A percentile compares a stretch with the other conserved stretches of the same genome.
phyloP scores from a whole-genome alignment of 2,329 filamentous ascomycete genomes.

The Stachybotrys chlorohalonatus region DNA sequence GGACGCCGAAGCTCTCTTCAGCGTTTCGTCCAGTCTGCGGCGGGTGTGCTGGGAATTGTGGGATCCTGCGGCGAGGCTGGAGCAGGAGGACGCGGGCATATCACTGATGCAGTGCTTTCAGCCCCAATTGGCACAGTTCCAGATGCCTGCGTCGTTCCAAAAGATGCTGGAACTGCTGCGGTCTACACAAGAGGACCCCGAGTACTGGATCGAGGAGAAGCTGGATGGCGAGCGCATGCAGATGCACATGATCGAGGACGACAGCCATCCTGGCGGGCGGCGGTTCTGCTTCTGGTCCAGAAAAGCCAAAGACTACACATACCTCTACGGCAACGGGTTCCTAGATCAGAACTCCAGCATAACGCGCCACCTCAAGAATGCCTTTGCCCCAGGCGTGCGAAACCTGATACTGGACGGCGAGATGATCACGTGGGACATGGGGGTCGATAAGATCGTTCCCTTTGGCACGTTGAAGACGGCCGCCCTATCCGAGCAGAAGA shows the following conservation, averaged over 20 bases:
- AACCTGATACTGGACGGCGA: constrained; percentile 93
- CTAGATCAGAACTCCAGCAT: constrained; percentile 67
- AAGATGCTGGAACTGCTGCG: constrained; percentile 65
- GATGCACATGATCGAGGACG: constrained; percentile 77
- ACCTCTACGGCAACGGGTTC: constrained; percentile 76
- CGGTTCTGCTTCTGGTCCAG: constrained; percentile 87
- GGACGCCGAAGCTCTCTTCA: constrained; percentile 71
- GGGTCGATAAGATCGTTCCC: constrained; percentile 71
- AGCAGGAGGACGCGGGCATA: constrained; percentile 66
- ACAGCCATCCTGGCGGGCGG: constrained; percentile 56
- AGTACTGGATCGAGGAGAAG: constrained; percentile 98
- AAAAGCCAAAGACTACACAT: constrained; percentile 93
- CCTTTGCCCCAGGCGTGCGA: constrained; percentile 68
- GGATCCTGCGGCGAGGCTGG: constrained; percentile 62
- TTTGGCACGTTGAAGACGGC: constrained; percentile 94
- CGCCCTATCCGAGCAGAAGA: constrained; percentile 66
- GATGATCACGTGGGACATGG: constrained; percentile 97
- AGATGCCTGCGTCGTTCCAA: constrained; percentile 68
- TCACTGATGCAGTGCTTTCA: constrained; percentile 92
- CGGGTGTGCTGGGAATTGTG: constrained; percentile 91
- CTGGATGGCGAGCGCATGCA: constrained; percentile 96
- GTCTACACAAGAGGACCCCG: constrained; percentile 57
- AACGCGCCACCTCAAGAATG: constrained; percentile 68
- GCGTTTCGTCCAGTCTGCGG: constrained; percentile 80
- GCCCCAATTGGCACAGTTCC: constrained; percentile 88